phyloP scores from a whole-genome alignment of 441 rosid genomes.

The Dalechampia spathulata region DNA sequence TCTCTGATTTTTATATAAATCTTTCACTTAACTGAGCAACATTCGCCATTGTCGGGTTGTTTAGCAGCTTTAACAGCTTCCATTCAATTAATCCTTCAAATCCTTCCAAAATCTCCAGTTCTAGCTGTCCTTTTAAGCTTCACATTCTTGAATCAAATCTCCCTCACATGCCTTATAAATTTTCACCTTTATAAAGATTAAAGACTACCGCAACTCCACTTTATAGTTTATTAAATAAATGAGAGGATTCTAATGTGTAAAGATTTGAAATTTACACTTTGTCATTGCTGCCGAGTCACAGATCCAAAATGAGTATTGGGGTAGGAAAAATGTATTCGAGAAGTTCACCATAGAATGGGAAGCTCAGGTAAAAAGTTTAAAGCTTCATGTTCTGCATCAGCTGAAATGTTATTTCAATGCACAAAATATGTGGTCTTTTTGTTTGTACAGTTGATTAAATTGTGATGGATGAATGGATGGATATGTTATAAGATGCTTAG shows the following conservation, averaged over 20 bases:
- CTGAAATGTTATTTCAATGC: neutral
- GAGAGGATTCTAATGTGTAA: neutral
- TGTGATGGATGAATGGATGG: too few relatives aligned
- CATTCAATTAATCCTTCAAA: constrained; percentile 25
- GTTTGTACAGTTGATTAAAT: neutral
- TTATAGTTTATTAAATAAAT: neutral
- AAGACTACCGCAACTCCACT: constrained; percentile 3
- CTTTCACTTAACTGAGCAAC: constrained; percentile 18
- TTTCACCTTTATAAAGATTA: neutral
- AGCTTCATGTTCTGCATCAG: neutral
- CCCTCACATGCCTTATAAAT: constrained; percentile 1
- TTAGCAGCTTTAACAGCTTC: constrained; percentile 14
- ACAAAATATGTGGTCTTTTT: neutral
- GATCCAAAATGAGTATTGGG: neutral
- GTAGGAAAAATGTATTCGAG: too few relatives aligned
- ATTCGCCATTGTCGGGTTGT: constrained; percentile 30
- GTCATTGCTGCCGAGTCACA: neutral
- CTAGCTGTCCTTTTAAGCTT: constrained; percentile 7
- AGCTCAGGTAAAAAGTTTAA: constrained; percentile 7
- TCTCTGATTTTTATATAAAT: neutral
- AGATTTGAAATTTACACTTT: neutral
- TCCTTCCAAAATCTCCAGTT: constrained; percentile 24
- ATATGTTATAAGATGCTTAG: neutral
- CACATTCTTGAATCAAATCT: neutral
- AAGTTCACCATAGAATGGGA: neutral